phyloP scores from a whole-genome alignment of 352 stramenopile genomes.

The Phytophthora meadii region DNA sequence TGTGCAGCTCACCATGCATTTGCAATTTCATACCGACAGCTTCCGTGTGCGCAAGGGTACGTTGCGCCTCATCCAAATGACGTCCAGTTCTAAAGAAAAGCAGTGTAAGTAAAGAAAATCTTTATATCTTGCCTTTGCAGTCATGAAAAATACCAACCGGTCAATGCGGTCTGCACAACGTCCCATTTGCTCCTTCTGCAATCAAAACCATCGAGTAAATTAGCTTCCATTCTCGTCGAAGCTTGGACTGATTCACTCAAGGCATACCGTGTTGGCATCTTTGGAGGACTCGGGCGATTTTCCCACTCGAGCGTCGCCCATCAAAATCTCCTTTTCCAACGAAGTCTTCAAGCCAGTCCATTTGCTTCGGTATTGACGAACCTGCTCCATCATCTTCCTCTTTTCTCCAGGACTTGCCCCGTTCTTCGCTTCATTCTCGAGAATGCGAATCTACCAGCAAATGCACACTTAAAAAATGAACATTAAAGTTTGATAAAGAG shows the following conservation, averaged over 20 bases:
- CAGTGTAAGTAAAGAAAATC: too few relatives aligned
- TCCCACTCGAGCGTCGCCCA: slow-evolving; percentile 47
- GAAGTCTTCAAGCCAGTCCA: slow-evolving; percentile 52
- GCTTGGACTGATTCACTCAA: not conserved
- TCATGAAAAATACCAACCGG: slow-evolving; percentile 26
- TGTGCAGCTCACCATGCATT: too few relatives aligned
- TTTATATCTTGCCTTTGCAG: too few relatives aligned
- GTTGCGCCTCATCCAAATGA: slow-evolving; percentile 77
- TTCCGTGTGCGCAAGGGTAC: slow-evolving; percentile 77
- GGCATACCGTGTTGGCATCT: slow-evolving; percentile 31
- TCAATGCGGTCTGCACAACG: slow-evolving; percentile 53
- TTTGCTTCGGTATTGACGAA: slow-evolving; percentile 57
- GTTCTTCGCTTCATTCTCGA: slow-evolving; percentile 67
- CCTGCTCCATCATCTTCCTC: slow-evolving; percentile 56
- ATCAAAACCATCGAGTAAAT: not conserved
- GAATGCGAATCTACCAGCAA: slow-evolving; percentile 54
- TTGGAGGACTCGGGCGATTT: slow-evolving; percentile 27
- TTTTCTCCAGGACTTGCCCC: slow-evolving; percentile 35
- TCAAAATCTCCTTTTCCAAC: slow-evolving; percentile 67
- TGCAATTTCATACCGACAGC: slow-evolving; percentile 53
- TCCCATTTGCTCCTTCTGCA: slow-evolving; percentile 55
- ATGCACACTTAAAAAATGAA: slow-evolving; percentile 2
- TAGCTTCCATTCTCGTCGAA: not conserved
- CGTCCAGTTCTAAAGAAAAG: slow-evolving; percentile 53
- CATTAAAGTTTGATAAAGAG: not conserved